Evolutionary conservation across 805 yeast species (phyloP).

Genomic region (Candida michaelii): DNA sequence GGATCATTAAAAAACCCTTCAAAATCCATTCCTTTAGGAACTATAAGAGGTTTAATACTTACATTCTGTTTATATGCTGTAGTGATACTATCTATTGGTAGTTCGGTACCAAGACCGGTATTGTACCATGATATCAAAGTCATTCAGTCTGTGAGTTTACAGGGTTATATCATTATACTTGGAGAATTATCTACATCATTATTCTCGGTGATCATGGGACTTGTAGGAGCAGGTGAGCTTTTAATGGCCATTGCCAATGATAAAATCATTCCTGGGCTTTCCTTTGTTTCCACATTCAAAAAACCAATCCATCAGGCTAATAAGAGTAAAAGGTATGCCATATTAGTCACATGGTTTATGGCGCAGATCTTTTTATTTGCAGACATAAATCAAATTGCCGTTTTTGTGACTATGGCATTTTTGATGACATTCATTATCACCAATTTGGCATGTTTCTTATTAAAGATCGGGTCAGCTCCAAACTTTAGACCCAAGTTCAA

Average conservation of each 20-base stretch:
- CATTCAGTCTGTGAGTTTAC: conserved; percentile 75
- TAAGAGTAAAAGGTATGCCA: conserved; percentile 63
- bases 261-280: conserved; percentile 77
- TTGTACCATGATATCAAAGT: conserved; percentile 79
- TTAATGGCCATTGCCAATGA: conserved; percentile 91
- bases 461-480: conserved; percentile 93
- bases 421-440: conserved; percentile 94
- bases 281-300: conserved; percentile 44
- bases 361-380: conserved; percentile 86
- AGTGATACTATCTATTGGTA: conserved; percentile 82
- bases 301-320: conserved; percentile 43
- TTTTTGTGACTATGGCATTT: conserved; percentile 95
- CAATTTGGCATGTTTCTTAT: conserved; percentile 86
- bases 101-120: conserved; percentile 75
- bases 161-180: conserved; percentile 64
- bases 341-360: conserved; percentile 74
- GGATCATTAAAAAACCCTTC: conserved; percentile 89
- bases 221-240: conserved; percentile 92
- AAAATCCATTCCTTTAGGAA: conserved; percentile 89
- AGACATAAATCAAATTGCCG: conserved; percentile 91
- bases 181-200: conserved; percentile 94
- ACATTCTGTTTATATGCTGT: conserved; percentile 75
- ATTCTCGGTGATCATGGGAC: conserved; percentile 92
- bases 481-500: conserved; percentile 95
- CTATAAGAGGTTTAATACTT: conserved; percentile 74